Base-by-base conservation (phyloP, 2,329 filamentous ascomycete species). In the Xylaria hypoxylon region DNA sequence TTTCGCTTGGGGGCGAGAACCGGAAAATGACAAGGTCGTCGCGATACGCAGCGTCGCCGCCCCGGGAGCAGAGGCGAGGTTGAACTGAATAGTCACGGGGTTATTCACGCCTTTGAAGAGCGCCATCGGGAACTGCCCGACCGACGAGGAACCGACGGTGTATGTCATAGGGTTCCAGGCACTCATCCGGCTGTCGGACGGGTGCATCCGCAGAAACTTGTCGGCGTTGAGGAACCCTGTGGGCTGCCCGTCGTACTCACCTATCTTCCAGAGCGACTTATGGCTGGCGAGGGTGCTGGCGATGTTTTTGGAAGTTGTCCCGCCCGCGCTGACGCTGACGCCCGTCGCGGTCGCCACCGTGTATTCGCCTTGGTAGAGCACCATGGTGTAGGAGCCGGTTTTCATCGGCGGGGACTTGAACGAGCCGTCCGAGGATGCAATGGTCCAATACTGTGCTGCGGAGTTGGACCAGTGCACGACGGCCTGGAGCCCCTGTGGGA, bases 121-220 rank as follows among this genome's bases (percentile, higher is more conserved):
- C 0, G 89, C 89, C 89, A 91, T 91, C 48, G 89, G 88, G 73
- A 91, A 89, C 65, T 84, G 82, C 3, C 78, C 78, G 1, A 83
- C 73, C 5, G 79, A 75, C 26, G 84, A 86, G 24, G 82, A 83
- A 45, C 87, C 88, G 11, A 89, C 85, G 1, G 86, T 89, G 77
- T 89, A 90, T 0, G 87, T 90, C 13, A 83, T 72, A 0, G 87
- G 83, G 0, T 81, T 83, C 89, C 89, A 91, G 62, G 79, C 80
- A 28, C 80, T 77, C 89, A 91, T 91, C 72, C 89, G 85, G 44
- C 78, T 79, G 77, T 91, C 89, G 3, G 86, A 87, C 2, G 89
- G 89, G 74, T 92, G 89, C 89, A 91, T 91, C 58, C 87, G 84
- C 15, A 88, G 82, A 74, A 90, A 86, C 72, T 90, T 90, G 61